Conservation (phyloP, 2,329 filamentous ascomycete genomes). For the Alternaria brassicae region DNA sequence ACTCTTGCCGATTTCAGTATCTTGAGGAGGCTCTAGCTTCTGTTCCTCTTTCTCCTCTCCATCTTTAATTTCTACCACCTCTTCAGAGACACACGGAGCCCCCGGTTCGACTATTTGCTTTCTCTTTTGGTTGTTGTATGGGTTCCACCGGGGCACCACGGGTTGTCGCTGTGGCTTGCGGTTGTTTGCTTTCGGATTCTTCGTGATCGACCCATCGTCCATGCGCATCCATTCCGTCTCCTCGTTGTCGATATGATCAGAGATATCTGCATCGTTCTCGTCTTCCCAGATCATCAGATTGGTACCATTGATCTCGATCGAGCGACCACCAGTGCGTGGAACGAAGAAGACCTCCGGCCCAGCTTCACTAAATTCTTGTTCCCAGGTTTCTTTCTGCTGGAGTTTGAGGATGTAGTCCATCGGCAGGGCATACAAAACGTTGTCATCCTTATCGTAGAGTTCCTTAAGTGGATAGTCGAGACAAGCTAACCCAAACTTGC, state of each 20-base stretch:
- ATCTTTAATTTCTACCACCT: constrained; percentile 24
- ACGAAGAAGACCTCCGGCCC: constrained; percentile 42
- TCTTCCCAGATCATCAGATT: constrained; percentile 53
- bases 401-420: constrained; percentile 51
- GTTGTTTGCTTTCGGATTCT: constrained; percentile 45
- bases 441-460: constrained; percentile 49
- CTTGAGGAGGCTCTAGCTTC: constrained; percentile 18
- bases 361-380: constrained; percentile 39
- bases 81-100: constrained; percentile 31
- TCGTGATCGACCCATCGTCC: constrained; percentile 49
- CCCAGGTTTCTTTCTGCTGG: constrained; percentile 50
- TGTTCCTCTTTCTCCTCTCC: constrained; percentile 20
- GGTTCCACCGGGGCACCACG: constrained; percentile 42
- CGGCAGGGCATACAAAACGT: constrained; percentile 47
- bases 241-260: constrained; percentile 47
- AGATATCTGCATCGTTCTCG: constrained; percentile 49
- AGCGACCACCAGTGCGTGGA: constrained; percentile 48
- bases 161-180: constrained; percentile 38
- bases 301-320: constrained; percentile 48
- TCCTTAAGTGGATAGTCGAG: constrained; percentile 47
- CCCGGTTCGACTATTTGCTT: constrained; percentile 31
- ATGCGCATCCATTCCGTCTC: constrained; percentile 48
- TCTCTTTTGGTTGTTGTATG: constrained; percentile 42
- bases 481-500: constrained; percentile 48
- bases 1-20: constrained; percentile 11